Evolutionary conservation across 2,329 filamentous ascomycete genomes (phyloP).

Genomic region (Pseudocercospora ulei): DNA sequence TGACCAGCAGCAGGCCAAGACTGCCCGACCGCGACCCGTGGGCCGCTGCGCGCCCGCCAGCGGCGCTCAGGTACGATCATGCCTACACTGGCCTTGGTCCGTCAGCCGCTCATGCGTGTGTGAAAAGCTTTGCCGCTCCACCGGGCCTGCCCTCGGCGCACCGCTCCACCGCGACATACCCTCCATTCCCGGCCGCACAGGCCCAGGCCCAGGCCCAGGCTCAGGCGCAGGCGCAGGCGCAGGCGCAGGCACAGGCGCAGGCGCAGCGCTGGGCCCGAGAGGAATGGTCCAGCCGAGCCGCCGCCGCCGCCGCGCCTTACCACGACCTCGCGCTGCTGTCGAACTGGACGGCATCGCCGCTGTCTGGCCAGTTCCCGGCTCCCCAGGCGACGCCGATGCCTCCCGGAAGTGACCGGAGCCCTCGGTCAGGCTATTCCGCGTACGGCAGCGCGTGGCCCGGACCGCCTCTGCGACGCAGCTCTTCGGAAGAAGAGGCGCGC

Average conservation of each 20-base stretch:
- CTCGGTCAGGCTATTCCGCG: slow-evolving; percentile 24
- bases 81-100: slow-evolving; percentile 21
- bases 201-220: slow-evolving; percentile 26
- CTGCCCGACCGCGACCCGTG: slow-evolving; percentile 29
- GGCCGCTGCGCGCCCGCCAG: slow-evolving; percentile 24
- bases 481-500: slow-evolving; percentile 29
- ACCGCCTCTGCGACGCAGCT: slow-evolving; percentile 26
- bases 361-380: slow-evolving; percentile 23
- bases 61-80: slow-evolving; percentile 27
- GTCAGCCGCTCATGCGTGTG: slow-evolving; percentile 21
- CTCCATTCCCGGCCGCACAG: slow-evolving; percentile 23
- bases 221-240: no score
- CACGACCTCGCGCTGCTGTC: slow-evolving; percentile 23
- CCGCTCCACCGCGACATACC: slow-evolving; percentile 21
- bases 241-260: no score
- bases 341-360: slow-evolving; percentile 28
- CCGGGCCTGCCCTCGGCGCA: slow-evolving; percentile 23
- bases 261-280: slow-evolving; percentile 28
- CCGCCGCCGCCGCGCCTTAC: slow-evolving; percentile 20
- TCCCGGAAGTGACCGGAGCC: slow-evolving; percentile 21
- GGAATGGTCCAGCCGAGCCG: slow-evolving; percentile 26
- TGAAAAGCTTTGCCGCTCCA: slow-evolving; percentile 26
- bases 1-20: slow-evolving; percentile 24
- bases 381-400: slow-evolving; percentile 24
- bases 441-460: slow-evolving; percentile 26